Percentiles rank a stretch among this genome's conserved stretches.
These are phyloP conservation scores for Immersiella caudata DNA, from an alignment of 495 filamentous ascomycete genomes.

Conservation along the genomic window DNA sequence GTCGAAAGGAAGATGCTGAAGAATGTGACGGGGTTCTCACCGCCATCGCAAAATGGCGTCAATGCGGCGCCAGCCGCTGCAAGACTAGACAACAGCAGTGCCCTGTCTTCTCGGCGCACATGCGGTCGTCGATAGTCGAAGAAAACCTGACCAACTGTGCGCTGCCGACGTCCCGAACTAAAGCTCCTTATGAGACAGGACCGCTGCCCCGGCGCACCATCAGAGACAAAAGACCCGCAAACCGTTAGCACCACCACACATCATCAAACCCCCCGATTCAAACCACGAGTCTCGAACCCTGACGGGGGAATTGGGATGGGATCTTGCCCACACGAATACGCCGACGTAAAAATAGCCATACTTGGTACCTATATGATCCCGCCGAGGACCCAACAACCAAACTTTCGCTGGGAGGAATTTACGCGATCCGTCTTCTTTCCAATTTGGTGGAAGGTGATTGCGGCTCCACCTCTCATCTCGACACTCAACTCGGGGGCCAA, in stretches of 20 bases:
- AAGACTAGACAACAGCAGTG: not conserved
- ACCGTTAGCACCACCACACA: not conserved
- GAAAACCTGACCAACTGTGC: not conserved
- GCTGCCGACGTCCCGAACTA: not conserved
- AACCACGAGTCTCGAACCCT: not conserved
- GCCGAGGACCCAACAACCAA: not conserved
- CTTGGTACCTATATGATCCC: not conserved
- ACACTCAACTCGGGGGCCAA: not conserved
- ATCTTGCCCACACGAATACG: not conserved
- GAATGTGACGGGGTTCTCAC: not conserved
- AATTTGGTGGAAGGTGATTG: not conserved
- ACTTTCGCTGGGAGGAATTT: not conserved
- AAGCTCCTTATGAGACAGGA: not conserved
- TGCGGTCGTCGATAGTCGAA: conserved; percentile 2
- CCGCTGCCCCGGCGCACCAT: not conserved
- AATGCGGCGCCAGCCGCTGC: conserved; percentile 14
- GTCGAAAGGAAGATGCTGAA: not conserved
- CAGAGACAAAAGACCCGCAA: conserved; percentile 6
- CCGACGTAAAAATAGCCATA: not conserved
- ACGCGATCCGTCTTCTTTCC: not conserved
- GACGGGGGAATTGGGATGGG: not conserved
- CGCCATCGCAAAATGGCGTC: conserved; percentile 7
- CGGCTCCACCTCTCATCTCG: not conserved
- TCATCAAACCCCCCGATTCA: not conserved
- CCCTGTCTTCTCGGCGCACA: not conserved